phyloP scores from a whole-genome alignment of 345 rosid genomes.

The Populus davidiana region DNA sequence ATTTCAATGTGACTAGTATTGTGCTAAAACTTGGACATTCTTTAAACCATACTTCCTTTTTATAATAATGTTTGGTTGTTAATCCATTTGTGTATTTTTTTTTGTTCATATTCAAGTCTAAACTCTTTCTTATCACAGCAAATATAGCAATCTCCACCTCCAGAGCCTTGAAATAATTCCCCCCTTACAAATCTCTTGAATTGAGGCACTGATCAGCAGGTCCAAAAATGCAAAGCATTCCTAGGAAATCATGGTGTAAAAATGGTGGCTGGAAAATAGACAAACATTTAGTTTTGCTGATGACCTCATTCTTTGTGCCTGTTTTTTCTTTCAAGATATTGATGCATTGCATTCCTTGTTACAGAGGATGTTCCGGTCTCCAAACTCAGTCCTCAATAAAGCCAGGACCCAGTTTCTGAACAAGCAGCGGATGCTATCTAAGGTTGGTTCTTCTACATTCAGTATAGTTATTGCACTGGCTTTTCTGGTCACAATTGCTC shows the following conservation, averaged over 20 bases:
- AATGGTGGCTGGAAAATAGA: background rate
- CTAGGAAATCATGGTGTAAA: background rate
- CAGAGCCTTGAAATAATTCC: background rate
- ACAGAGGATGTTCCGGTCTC: slow-evolving; percentile 77
- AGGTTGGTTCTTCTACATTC: slow-evolving; percentile 36
- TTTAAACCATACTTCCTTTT: background rate
- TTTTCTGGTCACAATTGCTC: background rate
- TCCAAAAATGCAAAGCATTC: background rate
- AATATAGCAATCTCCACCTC: background rate
- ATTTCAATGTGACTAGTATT: background rate
- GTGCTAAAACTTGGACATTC: background rate
- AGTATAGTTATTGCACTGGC: background rate
- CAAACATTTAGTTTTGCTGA: background rate
- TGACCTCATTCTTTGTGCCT: background rate
- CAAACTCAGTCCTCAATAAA: slow-evolving; percentile 71
- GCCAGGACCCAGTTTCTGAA: slow-evolving; percentile 83
- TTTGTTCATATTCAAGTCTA: background rate
- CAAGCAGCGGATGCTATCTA: slow-evolving; percentile 76
- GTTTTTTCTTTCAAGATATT: background rate
- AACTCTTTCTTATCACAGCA: background rate
- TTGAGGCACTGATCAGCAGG: background rate
- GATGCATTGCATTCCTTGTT: background rate
- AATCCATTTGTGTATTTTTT: background rate
- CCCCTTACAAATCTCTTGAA: background rate
- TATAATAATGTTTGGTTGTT: background rate